Evolutionary conservation across 1,139 yeast species (phyloP).

Genomic region (Saccharomyces uvarum): DNA sequence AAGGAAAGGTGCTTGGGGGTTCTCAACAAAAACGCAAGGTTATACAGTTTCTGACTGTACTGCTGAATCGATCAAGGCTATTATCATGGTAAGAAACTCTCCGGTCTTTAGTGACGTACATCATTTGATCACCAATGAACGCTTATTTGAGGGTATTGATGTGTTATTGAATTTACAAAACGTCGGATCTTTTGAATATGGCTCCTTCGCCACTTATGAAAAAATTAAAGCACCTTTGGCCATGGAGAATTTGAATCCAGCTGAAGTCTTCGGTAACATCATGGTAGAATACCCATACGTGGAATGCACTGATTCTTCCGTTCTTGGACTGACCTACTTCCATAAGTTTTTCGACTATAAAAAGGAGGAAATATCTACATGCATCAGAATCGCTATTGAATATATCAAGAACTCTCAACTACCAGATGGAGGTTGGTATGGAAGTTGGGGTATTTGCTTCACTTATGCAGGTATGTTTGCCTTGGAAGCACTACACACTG

Average conservation of each 20-base stretch:
- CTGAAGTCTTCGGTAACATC: conserved; percentile 94
- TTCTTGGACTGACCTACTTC: conserved; percentile 79
- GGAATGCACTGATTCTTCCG: conserved; percentile 94
- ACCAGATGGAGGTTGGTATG: conserved; percentile 93
- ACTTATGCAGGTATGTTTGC: conserved; percentile 99
- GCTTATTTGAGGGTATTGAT: conserved; percentile 64
- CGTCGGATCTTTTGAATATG: conserved; percentile 70
- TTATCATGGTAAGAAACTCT: conserved; percentile 78
- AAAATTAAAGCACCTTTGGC: conserved; percentile 73
- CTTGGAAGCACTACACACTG: conserved; percentile 74
- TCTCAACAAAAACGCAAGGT: conserved; percentile 91
- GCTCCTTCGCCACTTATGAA: conserved; percentile 92
- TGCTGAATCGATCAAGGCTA: conserved; percentile 91
- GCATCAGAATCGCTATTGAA: conserved; percentile 65
- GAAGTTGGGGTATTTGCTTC: conserved; percentile 96
- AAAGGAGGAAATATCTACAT: conserved; percentile 51
- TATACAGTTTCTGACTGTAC: conserved; percentile 96
- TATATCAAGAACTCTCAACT: conserved; percentile 65
- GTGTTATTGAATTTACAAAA: conserved; percentile 65
- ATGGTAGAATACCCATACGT: conserved; percentile 99
- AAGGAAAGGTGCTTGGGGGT: conserved; percentile 94
- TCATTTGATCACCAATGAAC: conserved; percentile 44
- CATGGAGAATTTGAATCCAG: conserved; percentile 78
- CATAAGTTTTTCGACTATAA: conserved; percentile 58
- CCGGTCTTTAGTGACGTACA: conserved; percentile 44